Evolutionary conservation across 768 basidiomycete genomes (phyloP), one percentile per base, ranked within the genome.

Genomic region (Suillus tomentosus): DNA sequence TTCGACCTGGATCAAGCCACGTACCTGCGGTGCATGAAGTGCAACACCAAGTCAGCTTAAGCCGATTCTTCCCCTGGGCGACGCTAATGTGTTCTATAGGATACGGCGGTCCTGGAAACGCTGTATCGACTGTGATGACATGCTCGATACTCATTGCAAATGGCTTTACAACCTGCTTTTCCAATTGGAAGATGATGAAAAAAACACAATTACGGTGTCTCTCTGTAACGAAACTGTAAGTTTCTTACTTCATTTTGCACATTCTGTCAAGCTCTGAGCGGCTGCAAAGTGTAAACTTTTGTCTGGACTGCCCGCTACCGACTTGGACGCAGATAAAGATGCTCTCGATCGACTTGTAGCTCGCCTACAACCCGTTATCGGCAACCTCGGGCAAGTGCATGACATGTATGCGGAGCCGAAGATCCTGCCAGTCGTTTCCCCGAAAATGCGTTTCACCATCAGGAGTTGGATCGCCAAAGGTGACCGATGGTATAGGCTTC

Each of bases 51-150:
- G 90, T 89, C 65, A 68, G 81, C 71, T 15, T 24, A 15, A 45
- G 19, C 56, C 27, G 37, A 47, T 36, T 59, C 10, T 60, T 5
- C 27, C 24, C 43, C 61, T 50, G 17, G 22, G 36, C 17, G 15
- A 19, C n/a, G 34, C 19, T 51, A 36, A 56, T 15, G 31, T 22
- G 47, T 56, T 37, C 31, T 37, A 22, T 27, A 90, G 89, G 40
- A 75, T 87, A 27, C 79, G 81, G 0, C 68, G 70, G 27, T 75
- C 67, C 3, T 78, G 77, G 39, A 76, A 75, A 65, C 78, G 77
- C 27, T 91, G 89, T 67, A 70, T 79, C 6, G 70, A 72, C 14
- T 91, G 90, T 70, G 76, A 78, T 58, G 85, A 88, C 69, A 79
- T 80, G 68, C 80, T 85, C 42, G 77, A 82, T 47, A 80, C 83